These are phyloP conservation scores for Arthrobotrys conoides DNA, from an alignment of 2,329 filamentous ascomycete genomes.

Conservation along the genomic window DNA sequence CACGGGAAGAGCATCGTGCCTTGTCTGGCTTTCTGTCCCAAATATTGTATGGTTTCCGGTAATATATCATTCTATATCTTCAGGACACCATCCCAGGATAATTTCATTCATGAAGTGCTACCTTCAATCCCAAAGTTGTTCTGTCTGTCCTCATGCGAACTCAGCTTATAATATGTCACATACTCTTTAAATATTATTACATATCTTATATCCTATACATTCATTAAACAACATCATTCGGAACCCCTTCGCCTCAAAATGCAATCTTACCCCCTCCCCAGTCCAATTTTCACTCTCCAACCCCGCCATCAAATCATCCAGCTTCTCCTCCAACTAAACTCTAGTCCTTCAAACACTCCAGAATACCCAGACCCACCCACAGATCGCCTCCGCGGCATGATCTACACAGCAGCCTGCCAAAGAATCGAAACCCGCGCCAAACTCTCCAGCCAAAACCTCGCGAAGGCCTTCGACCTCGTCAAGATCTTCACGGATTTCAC, in stretches of 20 bases:
- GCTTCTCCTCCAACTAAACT: slow-evolving; percentile 15
- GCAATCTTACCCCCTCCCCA: slow-evolving; percentile 13
- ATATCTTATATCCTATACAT: not conserved
- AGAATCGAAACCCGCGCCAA: slow-evolving; percentile 18
- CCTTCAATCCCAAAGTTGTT: no score
- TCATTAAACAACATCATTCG: not conserved
- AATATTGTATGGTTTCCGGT: not conserved
- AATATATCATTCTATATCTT: no score
- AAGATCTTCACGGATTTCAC: slow-evolving; percentile 27
- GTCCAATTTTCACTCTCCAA: not conserved
- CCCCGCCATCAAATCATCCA: slow-evolving; percentile 13
- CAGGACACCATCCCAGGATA: no score
- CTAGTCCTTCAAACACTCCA: not conserved
- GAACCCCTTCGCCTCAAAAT: not conserved
- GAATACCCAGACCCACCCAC: slow-evolving; percentile 32
- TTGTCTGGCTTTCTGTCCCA: not conserved
- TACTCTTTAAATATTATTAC: not conserved
- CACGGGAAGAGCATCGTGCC: not conserved
- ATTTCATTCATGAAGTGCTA: no score
- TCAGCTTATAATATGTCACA: no score
- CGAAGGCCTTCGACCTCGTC: not conserved
- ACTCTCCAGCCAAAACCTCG: not conserved
- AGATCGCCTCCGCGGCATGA: slow-evolving; percentile 48
- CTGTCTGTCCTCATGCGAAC: no score
- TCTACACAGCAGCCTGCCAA: slow-evolving; percentile 42